These are phyloP conservation scores for Akanthomyces uredinophilus DNA, from an alignment of 2,329 filamentous ascomycete species.

Conservation along the genomic window DNA sequence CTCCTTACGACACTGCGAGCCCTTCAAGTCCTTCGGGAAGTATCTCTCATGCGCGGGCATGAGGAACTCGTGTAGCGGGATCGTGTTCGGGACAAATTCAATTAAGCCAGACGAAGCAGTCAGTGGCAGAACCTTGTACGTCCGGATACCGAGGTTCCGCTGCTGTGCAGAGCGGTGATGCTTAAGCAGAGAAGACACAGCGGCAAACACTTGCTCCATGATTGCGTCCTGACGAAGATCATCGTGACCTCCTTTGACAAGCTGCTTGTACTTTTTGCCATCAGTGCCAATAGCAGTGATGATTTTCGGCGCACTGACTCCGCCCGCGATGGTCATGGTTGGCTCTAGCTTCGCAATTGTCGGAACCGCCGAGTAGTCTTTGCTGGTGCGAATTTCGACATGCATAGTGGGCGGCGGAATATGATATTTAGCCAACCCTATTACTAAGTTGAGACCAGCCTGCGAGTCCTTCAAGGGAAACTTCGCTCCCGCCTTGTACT, in stretches of 20 bases:
- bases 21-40: constrained; percentile 77
- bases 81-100: constrained; percentile 92
- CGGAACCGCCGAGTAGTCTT: constrained; percentile 73
- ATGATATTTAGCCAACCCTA: constrained; percentile 56
- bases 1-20: constrained; percentile 68
- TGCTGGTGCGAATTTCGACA: constrained; percentile 66
- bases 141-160: constrained; percentile 82
- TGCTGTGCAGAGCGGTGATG: constrained; percentile 83
- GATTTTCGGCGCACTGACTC: constrained; percentile 90
- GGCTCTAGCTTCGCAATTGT: constrained; percentile 67
- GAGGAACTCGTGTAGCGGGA: constrained; percentile 86
- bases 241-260: constrained; percentile 94
- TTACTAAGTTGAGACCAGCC: constrained; percentile 58
- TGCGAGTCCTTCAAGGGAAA: constrained; percentile 58
- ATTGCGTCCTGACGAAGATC: constrained; percentile 94
- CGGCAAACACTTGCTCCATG: constrained; percentile 99
- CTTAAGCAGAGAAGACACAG: constrained; percentile 84
- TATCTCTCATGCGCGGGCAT: constrained; percentile 87
- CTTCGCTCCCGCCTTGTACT: constrained; percentile 64
- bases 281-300: constrained; percentile 75
- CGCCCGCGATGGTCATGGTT: constrained; percentile 78
- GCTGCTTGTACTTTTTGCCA: constrained; percentile 76
- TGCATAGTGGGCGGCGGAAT: constrained; percentile 89
- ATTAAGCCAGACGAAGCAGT: constrained; percentile 84
- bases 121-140: constrained; percentile 93